A percentile compares a stretch with the other conserved stretches of the same genome.
phyloP scores from a whole-genome alignment of 2,329 filamentous ascomycete genomes.

The Fusarium haematococcum region DNA sequence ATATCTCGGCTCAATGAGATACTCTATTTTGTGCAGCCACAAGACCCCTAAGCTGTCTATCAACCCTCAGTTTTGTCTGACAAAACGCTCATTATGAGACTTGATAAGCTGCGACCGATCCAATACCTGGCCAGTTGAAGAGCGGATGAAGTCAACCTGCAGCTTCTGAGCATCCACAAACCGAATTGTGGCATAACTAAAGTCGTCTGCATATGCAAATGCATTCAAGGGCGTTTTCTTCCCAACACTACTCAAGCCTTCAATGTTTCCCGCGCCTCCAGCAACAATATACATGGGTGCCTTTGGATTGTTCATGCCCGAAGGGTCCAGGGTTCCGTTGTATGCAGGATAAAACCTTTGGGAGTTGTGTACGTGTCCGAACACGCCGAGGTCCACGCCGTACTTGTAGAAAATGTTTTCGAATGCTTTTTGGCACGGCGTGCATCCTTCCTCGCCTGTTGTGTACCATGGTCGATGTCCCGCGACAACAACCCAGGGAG shows the following conservation, averaged over 20 bases:
- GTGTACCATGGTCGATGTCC: constrained; percentile 64
- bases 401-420: constrained; percentile 25
- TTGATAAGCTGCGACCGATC: constrained; percentile 19
- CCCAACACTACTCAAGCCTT: constrained; percentile 11
- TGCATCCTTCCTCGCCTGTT: constrained; percentile 44
- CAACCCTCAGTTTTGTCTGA: background rate
- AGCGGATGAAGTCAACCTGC: constrained; percentile 13
- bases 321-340: constrained; percentile 15
- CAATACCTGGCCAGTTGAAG: constrained; percentile 6
- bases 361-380: constrained; percentile 25
- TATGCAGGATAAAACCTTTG: constrained; percentile 17
- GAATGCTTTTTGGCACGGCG: constrained; percentile 23
- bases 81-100: constrained; percentile 15
- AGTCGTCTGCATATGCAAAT: constrained; percentile 27
- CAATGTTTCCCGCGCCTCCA: constrained; percentile 22
- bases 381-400: constrained; percentile 15
- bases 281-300: constrained; percentile 27
- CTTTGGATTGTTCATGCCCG: constrained; percentile 17
- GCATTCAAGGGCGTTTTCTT: constrained; percentile 6
- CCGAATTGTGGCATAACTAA: constrained; percentile 24
- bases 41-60: background rate
- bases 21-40: background rate
- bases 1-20: background rate
- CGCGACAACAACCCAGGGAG: constrained; percentile 57
- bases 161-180: constrained; percentile 14